Conservation (phyloP, 345 rosid genomes). For the Microthlaspi erraticum region DNA sequence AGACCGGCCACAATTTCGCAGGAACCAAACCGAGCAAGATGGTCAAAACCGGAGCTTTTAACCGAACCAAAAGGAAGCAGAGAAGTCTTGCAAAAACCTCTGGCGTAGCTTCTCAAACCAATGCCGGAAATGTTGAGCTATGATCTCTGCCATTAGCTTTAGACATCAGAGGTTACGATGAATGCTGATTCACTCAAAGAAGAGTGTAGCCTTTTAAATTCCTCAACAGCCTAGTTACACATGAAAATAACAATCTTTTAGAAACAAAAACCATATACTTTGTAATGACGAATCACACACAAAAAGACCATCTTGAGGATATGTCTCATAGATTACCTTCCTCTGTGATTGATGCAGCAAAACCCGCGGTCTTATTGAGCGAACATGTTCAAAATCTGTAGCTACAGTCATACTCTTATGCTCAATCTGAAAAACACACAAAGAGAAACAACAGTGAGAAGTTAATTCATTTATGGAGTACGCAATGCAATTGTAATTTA, state of each 20-base stretch:
- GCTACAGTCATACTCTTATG: conserved; percentile 64
- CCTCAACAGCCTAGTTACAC: conserved; percentile 34
- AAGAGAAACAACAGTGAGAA: neutral
- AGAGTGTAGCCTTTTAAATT: conserved; percentile 25
- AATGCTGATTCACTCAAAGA: conserved; percentile 3
- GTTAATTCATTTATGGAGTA: neutral
- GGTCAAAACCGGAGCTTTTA: conserved; percentile 34
- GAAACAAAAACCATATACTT: conserved; percentile 22
- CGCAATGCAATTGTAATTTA: neutral
- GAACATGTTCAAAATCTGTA: conserved; percentile 60
- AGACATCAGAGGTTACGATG: conserved; percentile 10
- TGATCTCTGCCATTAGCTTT: conserved; percentile 17
- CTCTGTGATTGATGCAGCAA: conserved; percentile 63
- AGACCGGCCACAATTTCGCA: conserved; percentile 25
- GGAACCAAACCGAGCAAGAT: conserved; percentile 38
- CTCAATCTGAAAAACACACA: conserved; percentile 47
- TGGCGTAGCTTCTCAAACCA: neutral
- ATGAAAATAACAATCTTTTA: conserved; percentile 9
- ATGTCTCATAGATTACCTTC: conserved; percentile 47
- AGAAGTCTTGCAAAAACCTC: conserved; percentile 26
- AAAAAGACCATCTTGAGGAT: neutral
- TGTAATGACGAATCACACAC: conserved; percentile 23
- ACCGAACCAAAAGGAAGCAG: conserved; percentile 28
- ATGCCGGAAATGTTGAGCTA: neutral
- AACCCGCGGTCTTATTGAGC: conserved; percentile 68